Conservation (phyloP, 306 rosid genomes). For the Hippophae gyantsensis region DNA sequence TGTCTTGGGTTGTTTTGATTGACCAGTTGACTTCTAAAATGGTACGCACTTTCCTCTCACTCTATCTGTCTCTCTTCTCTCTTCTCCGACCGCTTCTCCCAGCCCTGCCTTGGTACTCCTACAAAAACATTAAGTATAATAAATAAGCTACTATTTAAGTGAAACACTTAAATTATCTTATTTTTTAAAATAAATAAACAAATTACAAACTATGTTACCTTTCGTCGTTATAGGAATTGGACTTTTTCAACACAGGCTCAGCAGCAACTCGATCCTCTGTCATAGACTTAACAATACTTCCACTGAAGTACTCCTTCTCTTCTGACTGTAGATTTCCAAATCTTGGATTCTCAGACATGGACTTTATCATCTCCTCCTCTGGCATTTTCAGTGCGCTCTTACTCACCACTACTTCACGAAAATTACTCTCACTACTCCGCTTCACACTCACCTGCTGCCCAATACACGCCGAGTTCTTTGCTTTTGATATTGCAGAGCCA, state of each 20-base stretch:
- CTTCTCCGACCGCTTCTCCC: no score
- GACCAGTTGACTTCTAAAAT: no score
- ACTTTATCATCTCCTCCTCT: constrained; percentile 44
- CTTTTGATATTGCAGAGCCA: constrained; percentile 41
- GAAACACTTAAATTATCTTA: no score
- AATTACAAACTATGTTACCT: constrained; percentile 27
- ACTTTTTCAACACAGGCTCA: constrained; percentile 38
- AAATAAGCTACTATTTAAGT: no score
- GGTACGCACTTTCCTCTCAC: no score
- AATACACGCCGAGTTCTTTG: constrained; percentile 2
- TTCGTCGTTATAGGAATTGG: constrained; percentile 66
- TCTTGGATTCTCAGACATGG: constrained; percentile 69
- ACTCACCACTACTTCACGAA: constrained; percentile 25
- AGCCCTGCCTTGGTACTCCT: no score
- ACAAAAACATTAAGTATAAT: no score
- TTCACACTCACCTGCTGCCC: constrained; percentile 4
- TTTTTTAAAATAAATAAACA: no score
- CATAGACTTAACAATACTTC: constrained; percentile 63
- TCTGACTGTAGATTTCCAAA: constrained; percentile 56
- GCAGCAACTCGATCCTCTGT: constrained; percentile 26
- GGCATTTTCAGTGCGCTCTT: constrained; percentile 19
- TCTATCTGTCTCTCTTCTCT: no score
- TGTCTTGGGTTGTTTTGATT: no score
- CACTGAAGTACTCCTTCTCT: constrained; percentile 88
- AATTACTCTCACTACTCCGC: constrained; percentile 14